Evolutionary conservation across 345 rosid genomes (phyloP), one percentile per base, ranked within the genome.

Genomic region (Atalantia buxifolia): DNA sequence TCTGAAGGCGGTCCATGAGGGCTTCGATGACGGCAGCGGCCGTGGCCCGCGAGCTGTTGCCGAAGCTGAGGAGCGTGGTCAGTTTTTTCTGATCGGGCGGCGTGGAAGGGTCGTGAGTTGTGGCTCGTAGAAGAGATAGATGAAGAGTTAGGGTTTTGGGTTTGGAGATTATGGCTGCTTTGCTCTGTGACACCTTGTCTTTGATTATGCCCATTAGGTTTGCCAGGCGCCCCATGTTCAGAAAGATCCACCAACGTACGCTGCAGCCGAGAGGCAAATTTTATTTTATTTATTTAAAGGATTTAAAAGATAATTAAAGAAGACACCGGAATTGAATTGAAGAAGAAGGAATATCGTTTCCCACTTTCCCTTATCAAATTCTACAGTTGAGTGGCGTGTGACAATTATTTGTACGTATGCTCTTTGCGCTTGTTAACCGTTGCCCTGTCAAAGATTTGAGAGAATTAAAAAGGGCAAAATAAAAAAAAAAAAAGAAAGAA

Each of bases 1-100:
- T 86, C 69, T 93, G 97, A 67, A 95, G 95, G 45, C 98, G 97
- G 80, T 92, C 93, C 98, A 95, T 92, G 42, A 95, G 88, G 24
- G 92, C 83, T 48, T 89, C 91, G 4, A 95, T 80, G 64, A 87
- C 92, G 33, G 90, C 77, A 68, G 94, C 45, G 3, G 97, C 95
- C 77, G 92, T 89, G 89, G 85, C 87, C 81, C 98, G 91, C 66
- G 98, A 93, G 76, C 91, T 80, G 66, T 85, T 67, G 57, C 98
- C 98, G 68, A 84, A 88, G 83, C 93, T 86, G 76, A 95, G 95
- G 9, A 95, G 42, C 31, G 83, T 77, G 55, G 89, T 21, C 55
- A 95, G 72, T 87, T 89, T 88, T 45, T 84, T 90, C 6, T 77
- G 80, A 22, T 80, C 76, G 36, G 98, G 98, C 4, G 88, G 92